A percentile compares a stretch with the other conserved stretches of the same genome.
These are phyloP conservation scores for Verticillium nonalfalfae DNA, from an alignment of 2,329 filamentous ascomycete genomes.

Conservation along the genomic window DNA sequence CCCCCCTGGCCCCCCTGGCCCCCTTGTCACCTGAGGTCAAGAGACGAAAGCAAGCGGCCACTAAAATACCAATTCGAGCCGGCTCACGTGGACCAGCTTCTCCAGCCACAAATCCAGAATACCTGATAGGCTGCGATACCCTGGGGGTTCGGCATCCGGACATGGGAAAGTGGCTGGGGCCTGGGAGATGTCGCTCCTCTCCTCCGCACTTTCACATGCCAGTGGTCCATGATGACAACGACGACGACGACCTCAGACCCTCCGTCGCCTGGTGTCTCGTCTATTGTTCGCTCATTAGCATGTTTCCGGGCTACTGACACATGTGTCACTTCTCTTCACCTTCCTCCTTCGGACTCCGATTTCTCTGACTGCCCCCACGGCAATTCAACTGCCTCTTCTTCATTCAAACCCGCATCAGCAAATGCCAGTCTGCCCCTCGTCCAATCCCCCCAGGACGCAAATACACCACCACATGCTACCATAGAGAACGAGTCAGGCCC, in stretches of 20 bases:
- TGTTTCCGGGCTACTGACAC: too few species aligned
- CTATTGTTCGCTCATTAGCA: neutral
- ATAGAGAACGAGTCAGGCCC: neutral
- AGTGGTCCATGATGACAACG: neutral
- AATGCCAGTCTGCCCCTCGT: neutral
- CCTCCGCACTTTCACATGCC: conserved; percentile 5
- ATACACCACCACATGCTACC: neutral
- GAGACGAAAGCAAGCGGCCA: neutral
- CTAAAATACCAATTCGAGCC: neutral
- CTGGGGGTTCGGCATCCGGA: neutral
- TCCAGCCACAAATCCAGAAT: neutral
- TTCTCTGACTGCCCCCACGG: neutral
- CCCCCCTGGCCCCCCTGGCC: neutral
- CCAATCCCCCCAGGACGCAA: neutral
- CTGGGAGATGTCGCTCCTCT: neutral
- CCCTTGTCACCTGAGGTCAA: neutral
- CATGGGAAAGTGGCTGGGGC: neutral
- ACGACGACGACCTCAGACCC: neutral
- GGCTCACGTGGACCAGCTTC: neutral
- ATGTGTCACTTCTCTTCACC: neutral
- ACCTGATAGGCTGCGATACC: neutral
- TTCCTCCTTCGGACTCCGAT: neutral
- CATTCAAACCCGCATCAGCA: too few species aligned
- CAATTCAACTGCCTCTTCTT: neutral
- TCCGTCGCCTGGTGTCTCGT: neutral